Base-by-base conservation (phyloP, 768 basidiomycete genomes). In the Termitomyces sp. region DNA sequence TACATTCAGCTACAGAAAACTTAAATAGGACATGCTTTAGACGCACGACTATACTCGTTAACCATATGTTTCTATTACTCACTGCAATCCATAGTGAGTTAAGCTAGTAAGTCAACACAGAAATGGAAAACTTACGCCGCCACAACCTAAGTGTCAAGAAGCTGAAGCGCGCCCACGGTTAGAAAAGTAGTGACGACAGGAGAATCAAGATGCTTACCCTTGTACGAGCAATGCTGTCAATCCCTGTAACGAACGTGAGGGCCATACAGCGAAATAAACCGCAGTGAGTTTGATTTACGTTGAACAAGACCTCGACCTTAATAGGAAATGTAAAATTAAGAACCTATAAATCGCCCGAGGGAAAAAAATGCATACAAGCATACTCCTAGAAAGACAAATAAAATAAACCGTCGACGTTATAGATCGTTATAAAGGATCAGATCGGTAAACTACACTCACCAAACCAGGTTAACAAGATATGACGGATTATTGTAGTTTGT, bases 221-320 rank as follows among this genome's bases (percentile, higher is more conserved):
- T 82, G 81, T 10, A 82, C 80, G 43, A 79, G 59, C 47, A 82
- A 58, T 27, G 75, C 76, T 3, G 75, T 79, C n/a, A 79, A 62
- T 29, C 73, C 76, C 75, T 76, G 52, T n/a, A 22, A 45, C 3
- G 7, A 10, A 16, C 4, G 16, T 31, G 5, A 1, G n/a, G 3
- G 23, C 45, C 11, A 45, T 22, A 13, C 11, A 27, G 18, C n/a
- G 13, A n/a, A 35, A 18, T 20, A 15, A 9, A 22, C 3, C 13
- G 29, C 5, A 10, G 10, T 18, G 12, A 36, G 4, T 15, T 11
- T 18, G 3, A 45, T 68, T 43, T 54, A 74, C 80, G 62, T 80
- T 82, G 62, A 81, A 79, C 20, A 81, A 61, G 12, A 81, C 73
- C 62, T 78, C 76, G 22, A 75, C 67, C 80, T 80, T 33, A 10